Evolutionary conservation across 371 early-diverging fungal genomes (phyloP).

Genomic region (Phascolomyces articulosus): DNA sequence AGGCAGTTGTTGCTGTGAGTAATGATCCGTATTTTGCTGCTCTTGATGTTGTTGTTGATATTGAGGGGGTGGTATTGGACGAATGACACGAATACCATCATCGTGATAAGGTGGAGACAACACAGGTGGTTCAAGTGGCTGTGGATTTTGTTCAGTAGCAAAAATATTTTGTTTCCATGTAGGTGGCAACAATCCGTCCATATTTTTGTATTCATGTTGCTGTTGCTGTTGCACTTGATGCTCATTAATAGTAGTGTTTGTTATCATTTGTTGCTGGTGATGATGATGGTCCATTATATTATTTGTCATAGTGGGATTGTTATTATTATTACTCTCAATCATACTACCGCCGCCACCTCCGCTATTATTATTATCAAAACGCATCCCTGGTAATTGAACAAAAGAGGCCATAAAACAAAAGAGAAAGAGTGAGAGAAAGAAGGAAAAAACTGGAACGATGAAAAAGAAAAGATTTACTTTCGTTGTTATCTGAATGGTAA

Average conservation of each 20-base stretch:
- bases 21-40: background rate
- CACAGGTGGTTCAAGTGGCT: constrained; percentile 9
- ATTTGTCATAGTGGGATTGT: background rate
- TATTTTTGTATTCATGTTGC: background rate
- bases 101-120: constrained; percentile 6
- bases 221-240: background rate
- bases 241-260: background rate
- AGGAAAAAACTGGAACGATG: background rate
- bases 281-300: background rate
- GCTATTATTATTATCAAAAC: background rate
- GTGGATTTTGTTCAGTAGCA: constrained; percentile 7
- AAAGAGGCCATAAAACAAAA: constrained; percentile 1
- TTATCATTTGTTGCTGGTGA: background rate
- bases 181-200: background rate
- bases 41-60: background rate
- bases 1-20: background rate
- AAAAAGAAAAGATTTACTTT: background rate
- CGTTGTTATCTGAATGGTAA: background rate
- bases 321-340: background rate
- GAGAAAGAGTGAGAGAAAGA: too few species aligned
- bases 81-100: background rate
- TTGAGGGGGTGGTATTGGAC: background rate
- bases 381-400: constrained; percentile 6
- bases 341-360: background rate
- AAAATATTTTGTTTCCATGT: constrained; percentile 5